Conservation (phyloP, 441 rosid species). For the Gossypium trilobum region DNA sequence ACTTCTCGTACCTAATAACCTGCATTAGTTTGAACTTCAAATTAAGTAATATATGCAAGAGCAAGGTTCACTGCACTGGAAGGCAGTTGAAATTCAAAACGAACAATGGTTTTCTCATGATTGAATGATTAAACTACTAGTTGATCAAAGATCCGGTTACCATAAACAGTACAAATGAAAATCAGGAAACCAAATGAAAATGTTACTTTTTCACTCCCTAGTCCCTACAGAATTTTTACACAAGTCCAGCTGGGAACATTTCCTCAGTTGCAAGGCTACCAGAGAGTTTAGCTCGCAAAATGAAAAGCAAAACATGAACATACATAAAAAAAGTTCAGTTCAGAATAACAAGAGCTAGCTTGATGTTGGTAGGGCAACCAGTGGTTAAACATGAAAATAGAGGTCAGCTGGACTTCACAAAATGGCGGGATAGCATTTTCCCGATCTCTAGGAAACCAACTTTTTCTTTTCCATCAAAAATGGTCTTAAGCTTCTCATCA, state of each 20-base stretch:
- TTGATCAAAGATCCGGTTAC: not conserved
- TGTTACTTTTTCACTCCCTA: not conserved
- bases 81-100: not conserved
- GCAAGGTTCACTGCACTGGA: not conserved
- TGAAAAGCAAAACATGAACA: not conserved
- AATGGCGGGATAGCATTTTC: slow-evolving; percentile 44
- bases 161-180: not conserved
- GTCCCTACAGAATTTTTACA: slow-evolving; percentile 21
- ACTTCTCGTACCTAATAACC: not conserved
- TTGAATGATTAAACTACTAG: not conserved
- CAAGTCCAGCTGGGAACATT: slow-evolving; percentile 11
- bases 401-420: slow-evolving; percentile 34
- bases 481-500: slow-evolving; percentile 50
- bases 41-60: not conserved
- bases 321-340: not conserved
- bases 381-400: not conserved
- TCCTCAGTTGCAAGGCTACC: slow-evolving; percentile 10
- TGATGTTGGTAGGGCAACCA: not conserved
- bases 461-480: slow-evolving; percentile 49
- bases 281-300: slow-evolving; percentile 14
- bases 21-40: not conserved
- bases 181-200: not conserved
- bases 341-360: slow-evolving; percentile 12
- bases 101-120: not conserved
- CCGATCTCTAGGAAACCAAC: slow-evolving; percentile 51